Base-by-base conservation (phyloP, 2,329 filamentous ascomycete genomes). In the Lecanosticta acicola region DNA sequence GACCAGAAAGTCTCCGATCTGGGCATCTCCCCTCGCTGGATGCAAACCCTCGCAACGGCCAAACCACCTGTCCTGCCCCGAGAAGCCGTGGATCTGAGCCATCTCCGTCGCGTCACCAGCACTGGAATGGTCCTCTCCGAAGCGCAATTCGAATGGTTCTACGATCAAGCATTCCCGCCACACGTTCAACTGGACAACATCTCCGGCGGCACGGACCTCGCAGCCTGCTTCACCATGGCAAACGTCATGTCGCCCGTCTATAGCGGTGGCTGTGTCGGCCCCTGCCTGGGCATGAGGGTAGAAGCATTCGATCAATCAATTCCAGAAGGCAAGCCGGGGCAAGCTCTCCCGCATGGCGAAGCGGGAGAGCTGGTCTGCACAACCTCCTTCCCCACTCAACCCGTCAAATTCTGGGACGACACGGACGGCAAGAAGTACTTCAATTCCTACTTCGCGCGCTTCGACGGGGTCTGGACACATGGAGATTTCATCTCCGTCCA, bases 101-200 rank as follows among this genome's bases (percentile, higher is more conserved):
- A 65, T 4, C 70, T 94, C 19, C 69, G 71, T 20, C 65, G 72
- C 2, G 84, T 91, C 21, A 80, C 75, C 0, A 83, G 78, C 42
- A 94, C 87, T 0, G 87, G 87, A 3, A 91, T 91, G 85, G 86
- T 93, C 0, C 73, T 93, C 2, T 80, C 84, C 0, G 80, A 89
- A 39, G 78, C 83, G 32, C 71, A 87, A 26, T 91, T 89, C 60
- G 81, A 88, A 60, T 94, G 87, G 87, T 81, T 83, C 65, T 83
- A 90, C 61, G 83, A 87, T 54, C 68, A 72, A 5, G 85, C 74
- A 0, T 94, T 94, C 62, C 84, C 85, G 0, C 50, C 71, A 0
- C 69, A 73, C 37, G 77, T 82, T 0, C 85, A 88, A 18, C 71
- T 94, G 1, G 75, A 70, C 20, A 91, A 90, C 61, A 83, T 90